Evolutionary conservation across 2,329 filamentous ascomycete genomes (phyloP).

Genomic region (Aspergillus flavus): DNA sequence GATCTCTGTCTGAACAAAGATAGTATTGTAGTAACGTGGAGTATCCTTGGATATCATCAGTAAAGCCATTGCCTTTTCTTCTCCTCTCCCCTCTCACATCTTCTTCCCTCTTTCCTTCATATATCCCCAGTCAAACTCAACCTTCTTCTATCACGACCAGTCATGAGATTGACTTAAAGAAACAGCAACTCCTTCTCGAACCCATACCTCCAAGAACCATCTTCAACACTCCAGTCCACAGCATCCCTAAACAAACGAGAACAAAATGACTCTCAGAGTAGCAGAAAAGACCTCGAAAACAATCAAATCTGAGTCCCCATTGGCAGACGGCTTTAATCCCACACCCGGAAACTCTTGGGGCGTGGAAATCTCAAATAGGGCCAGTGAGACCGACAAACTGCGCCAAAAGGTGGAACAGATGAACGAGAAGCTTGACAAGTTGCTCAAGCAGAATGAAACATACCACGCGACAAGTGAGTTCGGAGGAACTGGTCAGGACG

Average conservation of each 20-base stretch:
- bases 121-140: background rate
- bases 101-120: background rate
- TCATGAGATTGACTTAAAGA: background rate
- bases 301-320: background rate
- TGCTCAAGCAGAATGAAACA: background rate
- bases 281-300: background rate
- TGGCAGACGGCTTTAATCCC: background rate
- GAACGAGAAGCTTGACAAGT: background rate
- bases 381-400: background rate
- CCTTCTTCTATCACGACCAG: background rate
- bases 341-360: background rate
- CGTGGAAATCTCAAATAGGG: background rate
- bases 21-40: no score
- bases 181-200: background rate
- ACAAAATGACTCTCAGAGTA: background rate
- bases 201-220: no score
- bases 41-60: no score
- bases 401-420: background rate
- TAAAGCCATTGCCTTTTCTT: no score
- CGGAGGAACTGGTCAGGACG: constrained; percentile 8
- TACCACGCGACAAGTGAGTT: background rate
- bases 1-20: background rate
- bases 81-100: no score
- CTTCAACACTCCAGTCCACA: background rate
- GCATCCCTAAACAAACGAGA: background rate